Evolutionary conservation across 768 basidiomycete genomes (phyloP), one percentile per base, ranked within the genome.

Genomic region (Boletus barrowsii): DNA sequence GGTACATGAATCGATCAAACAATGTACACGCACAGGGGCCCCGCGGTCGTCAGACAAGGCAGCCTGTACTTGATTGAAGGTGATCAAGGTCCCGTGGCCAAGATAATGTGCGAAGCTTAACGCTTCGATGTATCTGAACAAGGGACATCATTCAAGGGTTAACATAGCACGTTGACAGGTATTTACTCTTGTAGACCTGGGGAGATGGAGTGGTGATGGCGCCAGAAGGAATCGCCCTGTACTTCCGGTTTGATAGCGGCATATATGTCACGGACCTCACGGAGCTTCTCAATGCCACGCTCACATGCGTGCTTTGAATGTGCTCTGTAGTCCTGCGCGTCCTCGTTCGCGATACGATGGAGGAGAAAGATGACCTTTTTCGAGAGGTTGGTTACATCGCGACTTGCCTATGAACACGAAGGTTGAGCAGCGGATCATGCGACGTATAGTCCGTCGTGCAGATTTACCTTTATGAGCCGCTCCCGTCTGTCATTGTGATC

Each of bases 331-430:
- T 67, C 59, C 49, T 62, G 47, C 17, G 64, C 66, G 15, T 75
- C 73, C 50, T 80, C 79, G 35, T 74, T 76, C 60, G 79, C 71
- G 54, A 86, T 73, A 47, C 93, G 87, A 65, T 98, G 96, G 5
- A 98, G 78, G 39, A 92, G 83, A 67, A 98, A 98, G 58, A 99
- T 98, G 59, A 85, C 77, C 72, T 92, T 95, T 71, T 99, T 99
- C 48, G 93, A 93, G 35, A 90, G 78, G 61, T 86, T 90, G 24
- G 95, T 98, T 47, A 93, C 81, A 72, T 97, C 94, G 35, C 96
- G 85, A 66, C 85, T 87, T 37, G 82, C 79, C 90, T 92, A 68
- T 42, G 44, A 32, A 15, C 41, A 53, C 30, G 40, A 49, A 49
- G 41, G 18, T 45, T 52, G 39, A 59, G 56, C 46, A 30, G 29